Conservation (phyloP, 2,329 filamentous ascomycete species). For the Rhynchosporium graminicola region DNA sequence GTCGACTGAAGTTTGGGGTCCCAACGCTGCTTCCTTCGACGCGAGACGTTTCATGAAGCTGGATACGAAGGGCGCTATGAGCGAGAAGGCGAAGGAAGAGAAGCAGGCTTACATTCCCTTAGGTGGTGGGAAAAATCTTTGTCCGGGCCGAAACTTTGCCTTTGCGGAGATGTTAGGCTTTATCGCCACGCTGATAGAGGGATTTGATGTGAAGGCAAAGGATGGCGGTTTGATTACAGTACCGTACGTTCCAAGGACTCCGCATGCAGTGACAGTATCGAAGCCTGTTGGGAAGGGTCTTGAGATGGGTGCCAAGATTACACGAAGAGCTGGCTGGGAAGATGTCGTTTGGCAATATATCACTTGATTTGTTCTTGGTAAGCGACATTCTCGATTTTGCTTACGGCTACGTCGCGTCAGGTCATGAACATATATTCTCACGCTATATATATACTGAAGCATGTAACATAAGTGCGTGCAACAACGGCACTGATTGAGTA, state of each 20-base stretch:
- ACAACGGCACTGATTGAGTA: too few relatives aligned
- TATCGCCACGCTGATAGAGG: constrained; percentile 38
- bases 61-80: constrained; percentile 20
- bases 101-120: constrained; percentile 41
- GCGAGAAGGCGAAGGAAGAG: constrained; percentile 19
- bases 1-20: constrained; percentile 46
- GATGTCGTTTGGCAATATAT: constrained; percentile 30
- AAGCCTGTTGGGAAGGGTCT: constrained; percentile 27
- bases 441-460: too few relatives aligned
- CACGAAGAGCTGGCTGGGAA: constrained; percentile 32
- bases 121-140: constrained; percentile 44
- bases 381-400: too few relatives aligned
- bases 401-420: not conserved
- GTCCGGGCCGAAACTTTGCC: constrained; percentile 44
- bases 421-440: too few relatives aligned
- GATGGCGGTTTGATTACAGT: constrained; percentile 25
- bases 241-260: constrained; percentile 18
- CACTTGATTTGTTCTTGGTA: constrained; percentile 1
- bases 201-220: constrained; percentile 36
- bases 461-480: too few relatives aligned
- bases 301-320: constrained; percentile 25
- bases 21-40: constrained; percentile 45
- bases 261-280: constrained; percentile 25
- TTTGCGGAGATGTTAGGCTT: constrained; percentile 43
- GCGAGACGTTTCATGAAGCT: constrained; percentile 44